These are phyloP conservation scores for Chamaenerion angustifolium DNA, from an alignment of 345 rosid genomes.

Conservation along the genomic window DNA sequence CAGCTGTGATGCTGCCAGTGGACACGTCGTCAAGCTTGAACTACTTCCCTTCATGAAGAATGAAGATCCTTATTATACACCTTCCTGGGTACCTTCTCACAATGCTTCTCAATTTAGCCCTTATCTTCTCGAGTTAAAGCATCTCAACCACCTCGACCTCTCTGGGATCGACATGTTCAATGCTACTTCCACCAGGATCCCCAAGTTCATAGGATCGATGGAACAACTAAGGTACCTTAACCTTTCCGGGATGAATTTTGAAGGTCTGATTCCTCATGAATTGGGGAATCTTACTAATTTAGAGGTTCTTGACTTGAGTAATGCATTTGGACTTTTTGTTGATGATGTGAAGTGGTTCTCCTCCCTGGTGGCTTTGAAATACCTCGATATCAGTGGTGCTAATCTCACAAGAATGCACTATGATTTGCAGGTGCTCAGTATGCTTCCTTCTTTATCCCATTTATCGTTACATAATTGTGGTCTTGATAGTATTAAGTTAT, in stretches of 20 bases:
- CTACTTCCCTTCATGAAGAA: neutral
- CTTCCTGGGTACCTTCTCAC: neutral
- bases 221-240: conserved; percentile 5
- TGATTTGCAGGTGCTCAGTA: conserved; percentile 2
- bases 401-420: neutral
- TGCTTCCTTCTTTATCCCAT: conserved; percentile 6
- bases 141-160: too few relatives aligned
- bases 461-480: neutral
- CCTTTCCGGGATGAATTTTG: neutral
- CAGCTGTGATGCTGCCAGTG: neutral
- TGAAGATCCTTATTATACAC: too few relatives aligned
- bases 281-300: neutral
- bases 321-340: neutral
- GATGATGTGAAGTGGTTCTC: conserved; percentile 7
- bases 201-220: neutral
- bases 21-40: conserved; percentile 6
- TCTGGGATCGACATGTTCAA: neutral
- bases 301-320: conserved; percentile 5
- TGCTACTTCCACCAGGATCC: neutral
- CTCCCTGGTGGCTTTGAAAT: conserved; percentile 3
- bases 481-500: neutral
- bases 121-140: neutral
- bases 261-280: neutral
- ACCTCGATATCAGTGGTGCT: neutral
- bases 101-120: neutral